Percentiles rank a stretch among this genome's conserved stretches.
phyloP scores from a whole-genome alignment of 805 yeast species.

The Saturnispora gosingensis region DNA sequence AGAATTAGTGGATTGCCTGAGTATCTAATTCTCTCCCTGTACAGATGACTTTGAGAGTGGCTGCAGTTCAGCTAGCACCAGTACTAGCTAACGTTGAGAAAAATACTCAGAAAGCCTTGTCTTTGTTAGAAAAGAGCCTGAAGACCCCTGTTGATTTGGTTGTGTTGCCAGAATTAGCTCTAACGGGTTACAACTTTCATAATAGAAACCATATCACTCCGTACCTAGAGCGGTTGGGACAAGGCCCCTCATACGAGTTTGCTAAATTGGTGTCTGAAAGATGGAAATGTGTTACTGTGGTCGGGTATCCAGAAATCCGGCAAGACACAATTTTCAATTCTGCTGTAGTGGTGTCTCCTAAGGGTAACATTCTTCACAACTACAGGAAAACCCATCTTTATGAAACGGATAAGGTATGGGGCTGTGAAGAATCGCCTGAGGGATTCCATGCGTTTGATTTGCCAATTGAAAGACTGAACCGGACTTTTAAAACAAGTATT shows the following conservation, averaged over 20 bases:
- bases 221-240: slow-evolving; percentile 38
- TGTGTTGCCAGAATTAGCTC: slow-evolving; percentile 73
- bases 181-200: slow-evolving; percentile 74
- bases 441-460: slow-evolving; percentile 48
- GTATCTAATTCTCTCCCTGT: background rate
- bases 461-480: slow-evolving; percentile 21
- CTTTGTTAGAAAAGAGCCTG: slow-evolving; percentile 29
- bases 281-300: slow-evolving; percentile 54
- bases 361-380: slow-evolving; percentile 50
- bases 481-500: slow-evolving; percentile 38
- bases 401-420: slow-evolving; percentile 75
- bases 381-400: slow-evolving; percentile 73
- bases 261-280: slow-evolving; percentile 45
- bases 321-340: slow-evolving; percentile 50
- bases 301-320: slow-evolving; percentile 74
- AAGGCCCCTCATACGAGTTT: slow-evolving; percentile 39
- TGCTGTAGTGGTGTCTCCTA: slow-evolving; percentile 52
- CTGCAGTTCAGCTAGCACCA: slow-evolving; percentile 62
- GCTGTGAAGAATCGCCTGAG: slow-evolving; percentile 56
- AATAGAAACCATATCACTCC: slow-evolving; percentile 42
- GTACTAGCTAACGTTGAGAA: slow-evolving; percentile 47
- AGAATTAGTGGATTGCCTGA: background rate
- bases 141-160: slow-evolving; percentile 46
- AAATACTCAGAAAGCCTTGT: slow-evolving; percentile 41
- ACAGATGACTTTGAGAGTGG: slow-evolving; percentile 44